Conservation (phyloP, 2,329 filamentous ascomycete genomes). For the Claviceps humidiphila region DNA sequence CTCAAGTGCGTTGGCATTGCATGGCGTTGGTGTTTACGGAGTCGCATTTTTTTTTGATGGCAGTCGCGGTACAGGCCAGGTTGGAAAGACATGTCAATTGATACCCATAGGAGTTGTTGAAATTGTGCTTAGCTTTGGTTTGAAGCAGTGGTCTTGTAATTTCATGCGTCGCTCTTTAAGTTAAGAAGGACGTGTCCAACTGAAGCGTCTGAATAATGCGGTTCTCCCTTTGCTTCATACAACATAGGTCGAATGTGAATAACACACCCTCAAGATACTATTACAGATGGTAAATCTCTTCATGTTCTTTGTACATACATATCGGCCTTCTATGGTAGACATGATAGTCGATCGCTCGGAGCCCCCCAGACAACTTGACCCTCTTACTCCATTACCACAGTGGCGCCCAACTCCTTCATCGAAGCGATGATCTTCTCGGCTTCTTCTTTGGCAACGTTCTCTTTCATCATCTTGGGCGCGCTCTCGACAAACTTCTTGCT, state of each 20-base stretch:
- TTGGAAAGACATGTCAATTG: constrained; percentile 11
- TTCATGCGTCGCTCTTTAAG: not conserved
- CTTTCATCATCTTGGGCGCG: constrained; percentile 97
- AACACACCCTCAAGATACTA: constrained; percentile 17
- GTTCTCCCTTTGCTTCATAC: not conserved
- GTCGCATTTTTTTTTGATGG: constrained; percentile 1
- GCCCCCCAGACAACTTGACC: not conserved
- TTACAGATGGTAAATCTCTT: constrained; percentile 17
- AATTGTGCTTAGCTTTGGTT: not conserved
- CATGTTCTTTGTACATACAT: constrained; percentile 24
- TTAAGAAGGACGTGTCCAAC: not conserved
- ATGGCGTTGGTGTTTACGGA: constrained; percentile 10
- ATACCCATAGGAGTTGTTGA: constrained; percentile 13
- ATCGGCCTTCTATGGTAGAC: constrained; percentile 19
- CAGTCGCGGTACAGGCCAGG: not conserved
- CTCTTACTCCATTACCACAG: constrained; percentile 74
- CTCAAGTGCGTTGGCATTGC: constrained; percentile 3
- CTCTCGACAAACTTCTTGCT: constrained; percentile 99
- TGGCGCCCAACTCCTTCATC: constrained; percentile 85
- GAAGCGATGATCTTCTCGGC: constrained; percentile 95
- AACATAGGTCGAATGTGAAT: not conserved
- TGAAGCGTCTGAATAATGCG: not conserved
- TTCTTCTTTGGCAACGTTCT: constrained; percentile 96
- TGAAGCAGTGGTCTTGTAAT: not conserved
- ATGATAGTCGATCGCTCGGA: constrained; percentile 10